These are phyloP conservation scores for Orbilia brochopaga DNA, from an alignment of 2,329 filamentous ascomycete genomes.

Conservation along the genomic window DNA sequence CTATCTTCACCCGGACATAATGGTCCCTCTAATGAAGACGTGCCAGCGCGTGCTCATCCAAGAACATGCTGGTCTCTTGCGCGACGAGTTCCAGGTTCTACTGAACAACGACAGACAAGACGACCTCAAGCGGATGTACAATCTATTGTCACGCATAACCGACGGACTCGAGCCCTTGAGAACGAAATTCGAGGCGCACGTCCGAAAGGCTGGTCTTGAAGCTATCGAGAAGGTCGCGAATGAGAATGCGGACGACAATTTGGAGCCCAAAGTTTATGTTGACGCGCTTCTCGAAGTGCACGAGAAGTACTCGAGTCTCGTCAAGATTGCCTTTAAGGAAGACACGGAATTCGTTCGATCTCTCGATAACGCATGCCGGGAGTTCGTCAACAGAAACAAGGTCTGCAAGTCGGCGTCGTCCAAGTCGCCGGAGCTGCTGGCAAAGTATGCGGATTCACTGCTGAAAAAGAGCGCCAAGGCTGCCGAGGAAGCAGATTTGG, in stretches of 20 bases:
- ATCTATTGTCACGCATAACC: slow-evolving; percentile 82
- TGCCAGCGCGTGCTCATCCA: slow-evolving; percentile 90
- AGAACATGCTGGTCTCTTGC: slow-evolving; percentile 81
- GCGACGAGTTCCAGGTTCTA: slow-evolving; percentile 93
- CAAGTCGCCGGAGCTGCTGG: slow-evolving; percentile 90
- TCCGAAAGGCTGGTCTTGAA: slow-evolving; percentile 82
- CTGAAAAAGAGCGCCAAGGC: slow-evolving; percentile 92
- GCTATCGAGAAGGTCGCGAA: slow-evolving; percentile 86
- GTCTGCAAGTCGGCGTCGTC: slow-evolving; percentile 93
- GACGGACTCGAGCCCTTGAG: slow-evolving; percentile 90
- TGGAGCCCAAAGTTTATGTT: slow-evolving; percentile 96
- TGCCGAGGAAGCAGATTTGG: slow-evolving; percentile 90
- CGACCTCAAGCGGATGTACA: slow-evolving; percentile 96
- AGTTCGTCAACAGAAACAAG: slow-evolving; percentile 97
- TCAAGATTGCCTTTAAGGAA: slow-evolving; percentile 89
- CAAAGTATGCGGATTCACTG: slow-evolving; percentile 92
- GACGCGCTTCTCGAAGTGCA: slow-evolving; percentile 94
- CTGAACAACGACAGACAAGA: slow-evolving; percentile 93
- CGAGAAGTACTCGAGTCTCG: slow-evolving; percentile 86
- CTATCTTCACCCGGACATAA: slow-evolving; percentile 90
- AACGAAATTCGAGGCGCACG: slow-evolving; percentile 86
- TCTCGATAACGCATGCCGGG: slow-evolving; percentile 89
- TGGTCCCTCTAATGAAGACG: slow-evolving; percentile 78
- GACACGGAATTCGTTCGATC: slow-evolving; percentile 97
- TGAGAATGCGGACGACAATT: slow-evolving; percentile 76